Conservation (phyloP, 441 rosid species). For the Erysimum cheiri region DNA sequence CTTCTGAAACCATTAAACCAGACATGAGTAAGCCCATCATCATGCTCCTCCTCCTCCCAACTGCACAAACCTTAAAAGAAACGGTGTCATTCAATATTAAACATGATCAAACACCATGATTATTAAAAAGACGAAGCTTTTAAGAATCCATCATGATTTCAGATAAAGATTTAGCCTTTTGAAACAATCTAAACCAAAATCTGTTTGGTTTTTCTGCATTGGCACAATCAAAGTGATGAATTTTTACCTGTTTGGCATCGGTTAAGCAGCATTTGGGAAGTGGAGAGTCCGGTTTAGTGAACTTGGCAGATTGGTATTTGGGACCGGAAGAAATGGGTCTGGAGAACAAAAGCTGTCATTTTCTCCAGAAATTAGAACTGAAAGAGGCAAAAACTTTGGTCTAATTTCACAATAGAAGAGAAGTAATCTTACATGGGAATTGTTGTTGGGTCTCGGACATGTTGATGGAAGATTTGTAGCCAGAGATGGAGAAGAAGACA, state of each 20-base stretch:
- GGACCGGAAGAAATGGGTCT: slow-evolving; percentile 36
- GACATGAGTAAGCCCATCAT: slow-evolving; percentile 59
- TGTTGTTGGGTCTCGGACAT: slow-evolving; percentile 44
- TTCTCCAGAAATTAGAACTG: slow-evolving; percentile 10
- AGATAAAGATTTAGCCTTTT: neutral
- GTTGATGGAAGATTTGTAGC: slow-evolving; percentile 53
- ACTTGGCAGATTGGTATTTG: neutral
- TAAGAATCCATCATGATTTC: neutral
- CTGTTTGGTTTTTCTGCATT: neutral
- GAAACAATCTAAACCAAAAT: slow-evolving; percentile 1
- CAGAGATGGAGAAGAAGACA: slow-evolving; percentile 50
- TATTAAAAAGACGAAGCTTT: neutral
- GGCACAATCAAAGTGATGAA: slow-evolving; percentile 20
- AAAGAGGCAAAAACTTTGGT: slow-evolving; percentile 2
- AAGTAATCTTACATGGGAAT: slow-evolving; percentile 46
- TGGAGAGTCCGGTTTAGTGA: slow-evolving; percentile 28
- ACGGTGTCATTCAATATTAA: slow-evolving; percentile 34
- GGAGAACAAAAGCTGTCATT: slow-evolving; percentile 35
- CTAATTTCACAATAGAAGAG: slow-evolving; percentile 6
- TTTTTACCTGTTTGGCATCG: slow-evolving; percentile 37
- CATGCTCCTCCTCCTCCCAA: slow-evolving; percentile 68
- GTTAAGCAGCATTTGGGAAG: neutral
- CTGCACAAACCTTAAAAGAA: slow-evolving; percentile 73
- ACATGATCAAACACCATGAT: neutral
- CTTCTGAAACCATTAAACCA: slow-evolving; percentile 51